A percentile compares a stretch with the other conserved stretches of the same genome.
phyloP scores from a whole-genome alignment of 2,329 filamentous ascomycete genomes.

The Sordariomycetes sp. region DNA sequence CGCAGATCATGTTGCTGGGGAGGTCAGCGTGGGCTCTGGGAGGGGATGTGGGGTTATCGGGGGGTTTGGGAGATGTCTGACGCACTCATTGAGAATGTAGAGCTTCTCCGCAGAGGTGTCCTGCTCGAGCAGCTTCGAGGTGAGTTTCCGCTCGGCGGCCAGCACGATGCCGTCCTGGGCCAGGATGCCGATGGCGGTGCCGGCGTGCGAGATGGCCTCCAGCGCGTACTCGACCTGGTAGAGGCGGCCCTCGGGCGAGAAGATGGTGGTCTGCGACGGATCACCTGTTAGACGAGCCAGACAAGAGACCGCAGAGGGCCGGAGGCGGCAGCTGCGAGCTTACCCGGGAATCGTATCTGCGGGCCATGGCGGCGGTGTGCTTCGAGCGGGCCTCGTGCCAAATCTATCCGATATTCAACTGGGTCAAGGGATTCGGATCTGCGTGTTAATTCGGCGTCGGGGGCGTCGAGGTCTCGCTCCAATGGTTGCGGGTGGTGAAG shows the following conservation, averaged over 20 bases:
- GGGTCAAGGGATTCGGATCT: background rate
- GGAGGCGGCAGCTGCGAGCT: slow-evolving; percentile 27
- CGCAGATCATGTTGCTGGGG: slow-evolving; percentile 96
- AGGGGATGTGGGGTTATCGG: background rate
- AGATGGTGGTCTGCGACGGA: slow-evolving; percentile 82
- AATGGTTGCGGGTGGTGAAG: background rate
- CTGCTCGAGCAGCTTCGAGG: slow-evolving; percentile 97
- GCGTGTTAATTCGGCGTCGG: background rate
- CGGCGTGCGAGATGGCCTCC: slow-evolving; percentile 96
- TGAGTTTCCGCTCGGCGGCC: slow-evolving; percentile 96
- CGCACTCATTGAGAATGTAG: slow-evolving; percentile 96
- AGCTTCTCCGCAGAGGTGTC: slow-evolving; percentile 99
- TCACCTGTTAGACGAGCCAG: background rate
- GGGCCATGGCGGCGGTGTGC: slow-evolving; percentile 60
- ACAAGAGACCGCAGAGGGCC: slow-evolving; percentile 13
- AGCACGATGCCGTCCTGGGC: slow-evolving; percentile 98
- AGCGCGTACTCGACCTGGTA: slow-evolving; percentile 99
- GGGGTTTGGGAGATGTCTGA: slow-evolving; percentile 4
- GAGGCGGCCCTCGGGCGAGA: slow-evolving; percentile 95
- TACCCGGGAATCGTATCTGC: slow-evolving; percentile 94
- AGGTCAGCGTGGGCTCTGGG: background rate
- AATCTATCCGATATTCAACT: background rate
- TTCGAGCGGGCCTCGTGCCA: background rate
- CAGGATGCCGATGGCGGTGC: slow-evolving; percentile 91
- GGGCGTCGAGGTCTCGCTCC: background rate